phyloP scores from a whole-genome alignment of 192 early-diverging fungal species.

The Coemansia sp. region DNA sequence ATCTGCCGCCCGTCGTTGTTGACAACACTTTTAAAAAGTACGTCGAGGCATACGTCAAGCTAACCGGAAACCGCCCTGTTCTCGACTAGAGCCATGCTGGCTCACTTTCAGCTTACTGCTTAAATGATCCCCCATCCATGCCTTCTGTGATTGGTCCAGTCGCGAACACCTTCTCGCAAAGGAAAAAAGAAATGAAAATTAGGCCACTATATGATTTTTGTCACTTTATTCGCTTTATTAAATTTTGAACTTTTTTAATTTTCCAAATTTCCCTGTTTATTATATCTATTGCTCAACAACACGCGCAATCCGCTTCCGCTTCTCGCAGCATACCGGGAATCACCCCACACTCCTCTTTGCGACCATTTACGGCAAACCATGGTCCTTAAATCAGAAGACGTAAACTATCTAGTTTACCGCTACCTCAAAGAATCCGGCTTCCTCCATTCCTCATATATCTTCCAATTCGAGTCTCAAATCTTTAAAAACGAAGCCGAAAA shows the following conservation, averaged over 20 bases:
- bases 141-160: conserved; percentile 7
- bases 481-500: conserved; percentile 57
- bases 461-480: conserved; percentile 82
- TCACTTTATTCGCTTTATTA: no score
- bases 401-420: conserved; percentile 84
- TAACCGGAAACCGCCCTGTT: conserved; percentile 69
- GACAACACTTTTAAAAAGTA: conserved; percentile 89
- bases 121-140: conserved; percentile 4
- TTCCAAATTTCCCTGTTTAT: neutral
- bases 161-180: neutral
- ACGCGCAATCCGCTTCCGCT: no score
- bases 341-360: no score
- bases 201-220: neutral
- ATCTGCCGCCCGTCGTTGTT: conserved; percentile 79
- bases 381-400: conserved; percentile 79
- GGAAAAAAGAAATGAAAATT: neutral
- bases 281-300: neutral
- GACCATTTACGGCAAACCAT: conserved; percentile 32
- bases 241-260: no score
- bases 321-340: no score
- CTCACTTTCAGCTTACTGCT: neutral
- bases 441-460: conserved; percentile 78
- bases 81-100: conserved; percentile 40
- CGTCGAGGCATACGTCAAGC: conserved; percentile 80
- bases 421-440: conserved; percentile 90